Evolutionary conservation across 306 rosid species (phyloP).

Genomic region (Fragaria iinumae): DNA sequence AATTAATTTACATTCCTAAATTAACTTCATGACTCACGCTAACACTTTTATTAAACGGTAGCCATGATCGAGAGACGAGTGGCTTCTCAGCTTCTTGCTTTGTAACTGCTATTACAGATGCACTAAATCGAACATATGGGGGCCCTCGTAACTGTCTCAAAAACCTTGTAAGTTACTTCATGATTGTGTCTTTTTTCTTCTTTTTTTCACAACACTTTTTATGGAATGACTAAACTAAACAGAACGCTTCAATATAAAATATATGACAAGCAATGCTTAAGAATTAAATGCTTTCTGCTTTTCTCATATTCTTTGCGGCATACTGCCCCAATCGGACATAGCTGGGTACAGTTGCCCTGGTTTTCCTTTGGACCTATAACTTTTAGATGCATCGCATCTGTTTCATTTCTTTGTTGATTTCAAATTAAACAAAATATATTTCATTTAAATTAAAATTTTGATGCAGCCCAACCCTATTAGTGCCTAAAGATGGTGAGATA

Average conservation of each 20-base stretch:
- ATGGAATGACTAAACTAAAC: not conserved
- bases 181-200: not conserved
- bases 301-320: not conserved
- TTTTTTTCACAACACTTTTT: not conserved
- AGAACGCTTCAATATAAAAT: not conserved
- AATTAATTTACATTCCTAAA: no score
- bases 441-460: constrained; percentile 7
- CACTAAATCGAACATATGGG: constrained; percentile 84
- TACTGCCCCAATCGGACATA: not conserved
- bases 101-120: constrained; percentile 80
- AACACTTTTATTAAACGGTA: constrained; percentile 74
- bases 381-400: not conserved
- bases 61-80: constrained; percentile 76
- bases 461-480: constrained; percentile 79
- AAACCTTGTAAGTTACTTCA: constrained; percentile 55
- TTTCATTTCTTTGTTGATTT: constrained; percentile 7
- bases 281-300: not conserved
- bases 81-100: constrained; percentile 81
- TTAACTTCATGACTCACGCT: no score
- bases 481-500: constrained; percentile 69
- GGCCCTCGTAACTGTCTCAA: constrained; percentile 51
- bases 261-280: not conserved
- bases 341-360: not conserved
- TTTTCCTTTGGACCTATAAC: not conserved
- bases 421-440: constrained; percentile 6